These are phyloP conservation scores for Iris macrosiphon DNA, from an alignment of 106 monocot genomes.

Conservation along the genomic window DNA sequence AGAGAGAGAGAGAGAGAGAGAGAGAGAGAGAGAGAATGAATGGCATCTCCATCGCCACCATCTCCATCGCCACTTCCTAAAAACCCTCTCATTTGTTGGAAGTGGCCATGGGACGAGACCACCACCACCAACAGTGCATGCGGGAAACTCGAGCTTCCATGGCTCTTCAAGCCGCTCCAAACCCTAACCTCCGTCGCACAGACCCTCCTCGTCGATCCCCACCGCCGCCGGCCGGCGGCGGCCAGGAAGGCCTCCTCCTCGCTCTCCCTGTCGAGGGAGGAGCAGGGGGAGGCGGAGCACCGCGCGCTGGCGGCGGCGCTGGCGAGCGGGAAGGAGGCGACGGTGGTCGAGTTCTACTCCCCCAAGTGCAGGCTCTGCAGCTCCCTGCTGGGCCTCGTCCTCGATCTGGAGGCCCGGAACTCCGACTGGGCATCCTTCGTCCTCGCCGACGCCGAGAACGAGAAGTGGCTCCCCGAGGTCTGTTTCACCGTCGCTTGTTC, in stretches of 20 bases:
- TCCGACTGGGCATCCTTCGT: conserved; percentile 62
- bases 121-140: conserved; percentile 25
- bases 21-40: no score
- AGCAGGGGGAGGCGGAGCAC: conserved; percentile 88
- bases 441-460: conserved; percentile 90
- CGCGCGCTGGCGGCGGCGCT: conserved; percentile 77
- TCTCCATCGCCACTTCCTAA: conserved; percentile 3
- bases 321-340: conserved; percentile 74
- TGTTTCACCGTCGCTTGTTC: no score
- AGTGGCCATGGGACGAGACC: conserved; percentile 55
- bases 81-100: conserved; percentile 51
- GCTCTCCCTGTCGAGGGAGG: conserved; percentile 14
- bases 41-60: no score
- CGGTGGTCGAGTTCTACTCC: conserved; percentile 93
- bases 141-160: conserved; percentile 36
- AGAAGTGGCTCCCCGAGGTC: conserved; percentile 96
- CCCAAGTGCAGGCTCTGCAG: conserved; percentile 82
- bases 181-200: conserved; percentile 53
- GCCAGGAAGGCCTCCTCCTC: no score
- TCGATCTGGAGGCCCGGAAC: conserved; percentile 60
- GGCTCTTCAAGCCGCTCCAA: conserved; percentile 68
- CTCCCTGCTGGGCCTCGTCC: conserved; percentile 64
- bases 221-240: neutral
- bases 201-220: conserved; percentile 19
- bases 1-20: no score